Percentiles rank a stretch among this genome's conserved stretches.
These are phyloP conservation scores for Dendrobium nobile DNA, from an alignment of 106 monocot species.

Conservation along the genomic window DNA sequence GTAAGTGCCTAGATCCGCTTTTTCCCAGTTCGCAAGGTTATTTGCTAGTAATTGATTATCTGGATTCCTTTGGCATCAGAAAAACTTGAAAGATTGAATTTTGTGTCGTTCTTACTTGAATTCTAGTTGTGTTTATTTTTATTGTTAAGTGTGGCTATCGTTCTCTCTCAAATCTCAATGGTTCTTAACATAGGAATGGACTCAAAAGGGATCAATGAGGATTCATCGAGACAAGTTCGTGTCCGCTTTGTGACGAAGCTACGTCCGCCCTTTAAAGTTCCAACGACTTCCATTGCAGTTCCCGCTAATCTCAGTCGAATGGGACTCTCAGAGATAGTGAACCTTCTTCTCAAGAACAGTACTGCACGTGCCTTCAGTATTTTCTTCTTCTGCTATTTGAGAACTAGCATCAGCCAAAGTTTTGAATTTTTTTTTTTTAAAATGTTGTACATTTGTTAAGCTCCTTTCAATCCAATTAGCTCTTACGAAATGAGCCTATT, in stretches of 20 bases:
- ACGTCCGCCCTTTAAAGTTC: slow-evolving; percentile 40
- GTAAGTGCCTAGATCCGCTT: background rate
- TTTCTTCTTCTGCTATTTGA: background rate
- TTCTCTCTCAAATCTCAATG: background rate
- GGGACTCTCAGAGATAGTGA: slow-evolving; percentile 95
- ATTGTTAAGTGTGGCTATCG: background rate
- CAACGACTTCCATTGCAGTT: slow-evolving; percentile 48
- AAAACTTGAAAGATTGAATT: background rate
- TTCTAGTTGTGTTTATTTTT: background rate
- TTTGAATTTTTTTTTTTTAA: background rate
- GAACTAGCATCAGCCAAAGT: background rate
- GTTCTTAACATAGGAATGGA: background rate
- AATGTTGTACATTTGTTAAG: background rate
- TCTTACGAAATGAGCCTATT: background rate
- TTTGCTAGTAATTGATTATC: background rate
- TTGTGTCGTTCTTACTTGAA: background rate
- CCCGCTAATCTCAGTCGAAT: slow-evolving; percentile 74
- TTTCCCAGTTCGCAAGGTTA: background rate
- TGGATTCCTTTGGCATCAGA: background rate
- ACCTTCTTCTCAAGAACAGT: slow-evolving; percentile 56
- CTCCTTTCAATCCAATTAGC: background rate
- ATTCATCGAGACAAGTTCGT: slow-evolving; percentile 35
- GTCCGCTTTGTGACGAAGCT: slow-evolving; percentile 90
- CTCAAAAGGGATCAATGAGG: background rate
- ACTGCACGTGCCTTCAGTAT: background rate